phyloP scores from a whole-genome alignment of 805 yeast species.

The Ogataea thermomethanolica region DNA sequence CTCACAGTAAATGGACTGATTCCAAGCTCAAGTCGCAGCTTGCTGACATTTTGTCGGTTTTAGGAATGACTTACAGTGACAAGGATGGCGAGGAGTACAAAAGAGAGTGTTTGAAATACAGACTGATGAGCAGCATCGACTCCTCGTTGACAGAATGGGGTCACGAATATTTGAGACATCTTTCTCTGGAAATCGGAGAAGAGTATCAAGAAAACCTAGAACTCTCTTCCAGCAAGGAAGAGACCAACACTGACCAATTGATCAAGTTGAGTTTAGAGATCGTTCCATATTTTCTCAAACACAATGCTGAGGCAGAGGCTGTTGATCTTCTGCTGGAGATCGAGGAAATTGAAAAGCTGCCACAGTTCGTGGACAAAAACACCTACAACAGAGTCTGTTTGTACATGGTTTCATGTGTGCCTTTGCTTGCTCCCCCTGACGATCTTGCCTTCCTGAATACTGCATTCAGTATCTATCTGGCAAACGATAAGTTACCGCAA shows the following conservation, averaged over 20 bases:
- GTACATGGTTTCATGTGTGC: constrained; percentile 95
- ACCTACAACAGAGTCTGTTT: constrained; percentile 87
- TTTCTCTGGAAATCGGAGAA: constrained; percentile 93
- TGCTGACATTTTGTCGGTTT: constrained; percentile 87
- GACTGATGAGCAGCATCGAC: constrained; percentile 48
- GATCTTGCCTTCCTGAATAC: constrained; percentile 82
- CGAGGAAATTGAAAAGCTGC: constrained; percentile 78
- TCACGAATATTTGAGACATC: constrained; percentile 94
- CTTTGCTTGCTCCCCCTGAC: constrained; percentile 92
- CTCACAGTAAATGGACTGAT: constrained; percentile 65
- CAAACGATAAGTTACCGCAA: constrained; percentile 77
- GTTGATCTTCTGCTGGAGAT: constrained; percentile 89
- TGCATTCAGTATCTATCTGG: constrained; percentile 79
- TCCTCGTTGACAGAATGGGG: constrained; percentile 87
- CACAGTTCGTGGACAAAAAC: constrained; percentile 78
- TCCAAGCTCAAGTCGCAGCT: constrained; percentile 48
- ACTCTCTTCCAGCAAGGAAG: constrained; percentile 18
- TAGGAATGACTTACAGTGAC: constrained; percentile 92
- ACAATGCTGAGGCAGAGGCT: constrained; percentile 98
- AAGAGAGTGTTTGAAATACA: constrained; percentile 74
- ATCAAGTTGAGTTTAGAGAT: constrained; percentile 67
- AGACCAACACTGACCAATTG: constrained; percentile 34
- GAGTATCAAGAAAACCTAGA: constrained; percentile 55
- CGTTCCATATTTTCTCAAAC: constrained; percentile 86
- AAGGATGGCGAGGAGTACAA: constrained; percentile 50